phyloP scores from a whole-genome alignment of 2,329 filamentous ascomycete species.

The Capronia coronata region DNA sequence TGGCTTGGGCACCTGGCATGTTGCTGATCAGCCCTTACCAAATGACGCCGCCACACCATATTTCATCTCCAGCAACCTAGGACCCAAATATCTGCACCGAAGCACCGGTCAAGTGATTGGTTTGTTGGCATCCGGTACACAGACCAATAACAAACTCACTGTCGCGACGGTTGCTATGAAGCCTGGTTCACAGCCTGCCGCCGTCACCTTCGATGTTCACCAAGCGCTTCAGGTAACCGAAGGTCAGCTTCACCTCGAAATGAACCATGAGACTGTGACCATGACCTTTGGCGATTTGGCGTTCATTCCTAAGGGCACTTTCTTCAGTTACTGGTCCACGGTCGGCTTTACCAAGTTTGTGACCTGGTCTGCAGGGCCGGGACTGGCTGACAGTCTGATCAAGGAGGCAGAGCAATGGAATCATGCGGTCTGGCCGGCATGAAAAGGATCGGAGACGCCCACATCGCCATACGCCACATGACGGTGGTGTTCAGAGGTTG shows the following conservation, averaged over 20 bases:
- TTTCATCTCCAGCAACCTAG: conserved; percentile 24
- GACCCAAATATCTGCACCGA: conserved; percentile 22
- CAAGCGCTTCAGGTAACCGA: conserved; percentile 23
- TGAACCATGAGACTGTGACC: conserved; percentile 13
- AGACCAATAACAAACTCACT: conserved; percentile 17
- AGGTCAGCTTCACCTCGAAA: conserved; percentile 19
- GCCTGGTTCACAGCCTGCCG: conserved; percentile 1
- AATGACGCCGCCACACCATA: conserved; percentile 13
- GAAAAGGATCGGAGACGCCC: background rate
- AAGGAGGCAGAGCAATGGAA: conserved; percentile 9
- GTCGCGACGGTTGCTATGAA: conserved; percentile 21
- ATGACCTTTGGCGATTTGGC: conserved; percentile 22
- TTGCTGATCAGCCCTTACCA: conserved; percentile 17
- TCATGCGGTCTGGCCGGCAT: conserved; percentile 17
- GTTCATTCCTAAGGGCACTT: conserved; percentile 20
- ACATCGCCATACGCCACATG: background rate
- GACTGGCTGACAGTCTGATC: conserved; percentile 18
- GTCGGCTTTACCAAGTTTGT: conserved; percentile 22
- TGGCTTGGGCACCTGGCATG: conserved; percentile 21
- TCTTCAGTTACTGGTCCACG: conserved; percentile 20
- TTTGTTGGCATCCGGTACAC: conserved; percentile 16
- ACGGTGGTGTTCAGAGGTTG: background rate
- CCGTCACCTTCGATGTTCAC: conserved; percentile 10
- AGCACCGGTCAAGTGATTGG: conserved; percentile 11
- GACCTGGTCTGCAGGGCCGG: conserved; percentile 16